A percentile compares a stretch with the other conserved stretches of the same genome.
These are phyloP conservation scores for Aspergillus clavatus DNA, from an alignment of 2,329 filamentous ascomycete genomes.

Conservation along the genomic window DNA sequence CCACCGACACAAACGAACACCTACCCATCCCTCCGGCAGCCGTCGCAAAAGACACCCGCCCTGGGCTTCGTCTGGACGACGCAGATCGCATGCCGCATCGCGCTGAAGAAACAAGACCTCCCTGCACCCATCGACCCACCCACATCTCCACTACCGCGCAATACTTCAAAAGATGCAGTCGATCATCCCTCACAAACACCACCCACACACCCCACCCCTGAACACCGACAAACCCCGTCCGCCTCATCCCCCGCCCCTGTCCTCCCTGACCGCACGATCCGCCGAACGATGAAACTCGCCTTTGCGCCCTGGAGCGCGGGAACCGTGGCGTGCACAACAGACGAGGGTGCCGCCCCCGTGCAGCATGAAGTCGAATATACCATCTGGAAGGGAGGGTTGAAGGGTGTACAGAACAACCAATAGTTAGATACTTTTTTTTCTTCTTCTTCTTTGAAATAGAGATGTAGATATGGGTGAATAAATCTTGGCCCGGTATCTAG, in stretches of 20 bases:
- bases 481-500: too few species aligned
- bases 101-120: conserved; percentile 67
- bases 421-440: background rate
- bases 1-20: conserved; percentile 38
- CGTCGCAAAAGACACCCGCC: conserved; percentile 70
- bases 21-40: conserved; percentile 2
- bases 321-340: conserved; percentile 40
- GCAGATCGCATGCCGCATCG: conserved; percentile 77
- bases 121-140: conserved; percentile 18
- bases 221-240: conserved; percentile 2
- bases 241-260: too few species aligned
- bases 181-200: background rate
- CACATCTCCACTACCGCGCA: background rate
- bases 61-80: conserved; percentile 88
- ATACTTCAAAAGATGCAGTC: background rate
- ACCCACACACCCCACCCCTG: background rate
- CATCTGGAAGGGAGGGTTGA: conserved; percentile 61
- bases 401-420: conserved; percentile 9
- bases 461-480: too few species aligned
- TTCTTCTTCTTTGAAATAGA: too few species aligned
- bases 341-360: conserved; percentile 27
- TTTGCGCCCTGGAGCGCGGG: conserved; percentile 72
- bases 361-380: conserved; percentile 62
- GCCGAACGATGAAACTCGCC: conserved; percentile 79
- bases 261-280: too few species aligned